Base-by-base conservation (phyloP, 345 rosid species). In the Rubroshorea leprosula region DNA sequence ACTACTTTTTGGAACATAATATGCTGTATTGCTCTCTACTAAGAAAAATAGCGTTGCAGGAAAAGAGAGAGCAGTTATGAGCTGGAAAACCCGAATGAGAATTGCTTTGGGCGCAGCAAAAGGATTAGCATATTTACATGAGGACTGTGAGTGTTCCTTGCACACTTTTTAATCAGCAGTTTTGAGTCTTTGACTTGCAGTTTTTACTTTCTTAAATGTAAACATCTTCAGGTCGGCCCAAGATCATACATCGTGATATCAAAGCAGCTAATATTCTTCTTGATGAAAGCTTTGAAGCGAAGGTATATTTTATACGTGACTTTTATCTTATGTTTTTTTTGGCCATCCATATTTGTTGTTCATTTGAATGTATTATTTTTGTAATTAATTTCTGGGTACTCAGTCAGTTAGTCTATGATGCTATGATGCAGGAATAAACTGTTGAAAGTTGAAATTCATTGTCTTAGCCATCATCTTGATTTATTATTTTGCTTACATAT, bases 101-200 rank as follows among this genome's bases (percentile, higher is more conserved):
- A 85, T 90, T 68, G 94, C 94, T 23, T 51, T 85, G 50, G 97
- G 93, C 44, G 77, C 96, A n/a, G 96, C 96, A 6, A 85, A 71
- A 80, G 97, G 96, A 69, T 66, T 90, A 74, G 80, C 94, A 16
- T 90, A 90, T 73, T 78, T 90, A 54, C 97, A 90, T 45, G 96
- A 85, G 74, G 97, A 87, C 64, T 87, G 96, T 90, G 44, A 78
- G 94, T 75, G 45, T 58, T 57, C 23, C 41, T 70, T 60, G 22
- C 13, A 26, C 20, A 21, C 54, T 46, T 6, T 3, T 18, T 48
- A 49, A 31, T 21, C 41, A 9, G 23, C 51, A 44, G 41, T 10
- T 35, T 35, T 35, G 12, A 35, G 41, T 35, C 41, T 35, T 35
- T 26, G 41, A 31, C 50, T 22, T 20, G 20, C 21, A 0, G 58